Evolutionary conservation across 768 basidiomycete genomes (phyloP).

Genomic region (Pleurotus tuber-regium): DNA sequence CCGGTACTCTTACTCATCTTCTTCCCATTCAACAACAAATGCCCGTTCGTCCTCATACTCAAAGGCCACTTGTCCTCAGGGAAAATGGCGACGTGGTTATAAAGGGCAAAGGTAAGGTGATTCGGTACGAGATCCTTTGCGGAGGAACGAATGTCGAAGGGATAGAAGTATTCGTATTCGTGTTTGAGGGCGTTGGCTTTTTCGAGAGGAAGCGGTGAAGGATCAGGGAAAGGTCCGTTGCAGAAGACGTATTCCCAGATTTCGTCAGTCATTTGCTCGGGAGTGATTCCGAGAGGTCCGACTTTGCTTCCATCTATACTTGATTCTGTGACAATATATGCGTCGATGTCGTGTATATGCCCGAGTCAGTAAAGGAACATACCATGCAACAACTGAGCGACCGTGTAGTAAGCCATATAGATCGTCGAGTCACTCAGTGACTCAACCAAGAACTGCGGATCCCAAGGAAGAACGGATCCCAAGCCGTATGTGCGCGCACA

Average conservation of each 20-base stretch:
- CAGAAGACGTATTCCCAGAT: slow-evolving; percentile 95
- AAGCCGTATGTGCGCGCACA: slow-evolving; percentile 98
- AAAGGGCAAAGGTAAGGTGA: slow-evolving; percentile 90
- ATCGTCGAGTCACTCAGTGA: slow-evolving; percentile 96
- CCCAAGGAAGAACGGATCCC: slow-evolving; percentile 96
- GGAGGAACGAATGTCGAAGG: slow-evolving; percentile 96
- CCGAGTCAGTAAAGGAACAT: slow-evolving; percentile 22
- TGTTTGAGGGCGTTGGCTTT: slow-evolving; percentile 84
- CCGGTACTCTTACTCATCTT: slow-evolving; percentile 99
- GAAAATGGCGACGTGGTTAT: slow-evolving; percentile 96
- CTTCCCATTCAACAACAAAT: slow-evolving; percentile 95
- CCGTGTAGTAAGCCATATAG: slow-evolving; percentile 98
- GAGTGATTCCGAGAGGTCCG: slow-evolving; percentile 80
- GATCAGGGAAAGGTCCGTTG: slow-evolving; percentile 69
- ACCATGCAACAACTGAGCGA: slow-evolving; percentile 90
- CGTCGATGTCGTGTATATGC: slow-evolving; percentile 1
- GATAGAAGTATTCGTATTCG: slow-evolving; percentile 96
- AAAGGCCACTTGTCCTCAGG: slow-evolving; percentile 86
- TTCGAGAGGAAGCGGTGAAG: slow-evolving; percentile 64
- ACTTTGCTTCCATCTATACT: slow-evolving; percentile 75
- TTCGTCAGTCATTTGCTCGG: slow-evolving; percentile 96
- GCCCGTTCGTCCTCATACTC: slow-evolving; percentile 94
- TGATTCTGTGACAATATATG: slow-evolving; percentile 46
- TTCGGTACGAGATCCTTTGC: slow-evolving; percentile 97
- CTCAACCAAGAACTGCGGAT: slow-evolving; percentile 94